phyloP scores from a whole-genome alignment of 148 eudicot species.

The Cornus controversa region DNA sequence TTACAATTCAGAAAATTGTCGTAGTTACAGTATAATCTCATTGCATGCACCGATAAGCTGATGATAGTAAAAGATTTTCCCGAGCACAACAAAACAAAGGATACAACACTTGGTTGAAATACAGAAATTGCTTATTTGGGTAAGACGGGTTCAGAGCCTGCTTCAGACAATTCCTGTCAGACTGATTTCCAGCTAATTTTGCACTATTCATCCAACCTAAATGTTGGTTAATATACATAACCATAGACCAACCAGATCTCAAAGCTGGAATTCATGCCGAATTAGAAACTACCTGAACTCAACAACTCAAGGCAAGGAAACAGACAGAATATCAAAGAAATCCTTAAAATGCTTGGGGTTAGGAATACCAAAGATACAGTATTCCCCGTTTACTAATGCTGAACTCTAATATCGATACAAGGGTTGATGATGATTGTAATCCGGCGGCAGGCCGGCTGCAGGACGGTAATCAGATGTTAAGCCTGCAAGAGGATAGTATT shows the following conservation, averaged over 20 bases:
- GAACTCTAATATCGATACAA: slow-evolving; percentile 25
- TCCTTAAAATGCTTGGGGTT: neutral
- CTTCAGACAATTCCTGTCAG: neutral
- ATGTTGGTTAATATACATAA: neutral
- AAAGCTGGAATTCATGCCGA: neutral
- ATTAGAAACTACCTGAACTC: neutral
- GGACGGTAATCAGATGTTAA: slow-evolving; percentile 24
- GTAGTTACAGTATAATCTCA: neutral
- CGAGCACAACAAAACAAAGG: too few relatives aligned
- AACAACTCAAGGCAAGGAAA: neutral
- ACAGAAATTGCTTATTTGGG: neutral
- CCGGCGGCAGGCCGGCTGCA: slow-evolving; percentile 20
- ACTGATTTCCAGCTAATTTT: neutral
- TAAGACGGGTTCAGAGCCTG: neutral
- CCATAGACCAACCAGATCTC: neutral
- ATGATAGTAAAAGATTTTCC: too few relatives aligned
- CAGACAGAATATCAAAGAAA: neutral
- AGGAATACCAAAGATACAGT: neutral
- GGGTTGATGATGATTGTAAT: slow-evolving; percentile 27
- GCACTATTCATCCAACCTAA: neutral
- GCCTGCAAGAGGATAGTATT: neutral
- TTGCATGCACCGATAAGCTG: neutral
- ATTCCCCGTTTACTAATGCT: neutral
- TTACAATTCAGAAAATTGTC: neutral
- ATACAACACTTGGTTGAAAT: neutral